A percentile compares a stretch with the other conserved stretches of the same genome.
These are phyloP conservation scores for Camelina hispida DNA, from an alignment of 345 rosid species.

Conservation along the genomic window DNA sequence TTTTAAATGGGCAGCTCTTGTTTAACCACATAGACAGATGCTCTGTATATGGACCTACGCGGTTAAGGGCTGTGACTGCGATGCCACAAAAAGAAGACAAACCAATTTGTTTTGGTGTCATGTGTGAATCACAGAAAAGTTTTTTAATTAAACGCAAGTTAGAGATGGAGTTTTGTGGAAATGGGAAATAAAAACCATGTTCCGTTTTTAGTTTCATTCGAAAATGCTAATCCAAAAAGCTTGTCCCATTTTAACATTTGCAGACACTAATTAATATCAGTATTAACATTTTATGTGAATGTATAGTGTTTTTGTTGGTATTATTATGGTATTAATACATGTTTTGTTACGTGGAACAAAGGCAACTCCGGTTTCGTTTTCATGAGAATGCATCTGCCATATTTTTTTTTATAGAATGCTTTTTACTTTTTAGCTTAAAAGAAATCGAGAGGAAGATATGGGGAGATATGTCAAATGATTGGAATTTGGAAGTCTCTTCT, in stretches of 20 bases:
- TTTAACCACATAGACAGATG: conserved; percentile 42
- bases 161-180: conserved; percentile 7
- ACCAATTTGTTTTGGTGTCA: conserved; percentile 6
- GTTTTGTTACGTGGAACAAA: neutral
- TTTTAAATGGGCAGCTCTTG: conserved; percentile 34
- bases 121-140: conserved; percentile 9
- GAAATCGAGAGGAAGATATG: conserved; percentile 18
- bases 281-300: neutral
- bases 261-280: neutral
- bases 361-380: neutral
- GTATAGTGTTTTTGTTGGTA: neutral
- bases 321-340: neutral
- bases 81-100: conserved; percentile 36
- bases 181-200: conserved; percentile 4
- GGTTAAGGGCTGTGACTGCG: conserved; percentile 30
- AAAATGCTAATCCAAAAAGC: neutral
- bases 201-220: conserved; percentile 11
- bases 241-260: neutral
- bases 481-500: conserved; percentile 37
- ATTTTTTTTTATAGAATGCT: neutral
- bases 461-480: conserved; percentile 33
- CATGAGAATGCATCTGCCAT: neutral
- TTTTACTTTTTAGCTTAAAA: conserved; percentile 1
- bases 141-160: conserved; percentile 3
- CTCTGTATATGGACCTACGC: conserved; percentile 47